Evolutionary conservation across 2,329 filamentous ascomycete species (phyloP).

Genomic region (Niveomyces coronatus): DNA sequence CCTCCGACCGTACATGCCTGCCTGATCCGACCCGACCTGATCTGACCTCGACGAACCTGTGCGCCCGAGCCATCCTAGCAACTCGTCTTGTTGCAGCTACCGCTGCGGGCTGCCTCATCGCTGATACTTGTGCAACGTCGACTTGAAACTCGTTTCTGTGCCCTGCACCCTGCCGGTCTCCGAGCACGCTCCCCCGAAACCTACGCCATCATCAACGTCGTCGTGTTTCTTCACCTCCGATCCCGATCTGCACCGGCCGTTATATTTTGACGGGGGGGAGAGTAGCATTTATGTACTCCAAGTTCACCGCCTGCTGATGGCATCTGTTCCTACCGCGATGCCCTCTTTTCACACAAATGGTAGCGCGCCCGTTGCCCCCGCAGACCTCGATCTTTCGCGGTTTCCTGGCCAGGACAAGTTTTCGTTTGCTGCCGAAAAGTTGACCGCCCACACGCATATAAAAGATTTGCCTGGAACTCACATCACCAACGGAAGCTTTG

Average conservation of each 20-base stretch:
- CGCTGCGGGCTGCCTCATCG: constrained; percentile 3
- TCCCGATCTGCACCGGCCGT: too few relatives aligned
- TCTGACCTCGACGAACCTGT: too few relatives aligned
- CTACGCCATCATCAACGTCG: not conserved
- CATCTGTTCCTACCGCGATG: constrained; percentile 27
- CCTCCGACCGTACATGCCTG: constrained; percentile 9
- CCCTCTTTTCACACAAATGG: constrained; percentile 44
- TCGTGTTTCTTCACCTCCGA: too few relatives aligned
- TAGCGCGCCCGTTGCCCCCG: constrained; percentile 30
- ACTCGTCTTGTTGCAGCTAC: not conserved
- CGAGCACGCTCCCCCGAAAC: not conserved
- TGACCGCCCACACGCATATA: constrained; percentile 25
- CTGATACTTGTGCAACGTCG: too few relatives aligned
- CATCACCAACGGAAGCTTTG: constrained; percentile 41
- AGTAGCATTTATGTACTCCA: not conserved
- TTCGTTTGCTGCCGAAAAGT: constrained; percentile 23
- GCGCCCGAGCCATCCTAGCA: too few relatives aligned
- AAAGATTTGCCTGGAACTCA: constrained; percentile 33
- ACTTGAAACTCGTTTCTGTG: not conserved
- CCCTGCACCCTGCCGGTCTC: not conserved
- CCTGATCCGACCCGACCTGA: constrained; percentile 3
- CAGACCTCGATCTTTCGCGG: constrained; percentile 32
- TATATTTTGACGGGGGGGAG: too few relatives aligned
- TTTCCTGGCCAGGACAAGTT: constrained; percentile 32
- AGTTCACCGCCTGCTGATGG: not conserved